Conservation (phyloP, 176 grass and related monocot species). For the Panicum miliaceum region DNA sequence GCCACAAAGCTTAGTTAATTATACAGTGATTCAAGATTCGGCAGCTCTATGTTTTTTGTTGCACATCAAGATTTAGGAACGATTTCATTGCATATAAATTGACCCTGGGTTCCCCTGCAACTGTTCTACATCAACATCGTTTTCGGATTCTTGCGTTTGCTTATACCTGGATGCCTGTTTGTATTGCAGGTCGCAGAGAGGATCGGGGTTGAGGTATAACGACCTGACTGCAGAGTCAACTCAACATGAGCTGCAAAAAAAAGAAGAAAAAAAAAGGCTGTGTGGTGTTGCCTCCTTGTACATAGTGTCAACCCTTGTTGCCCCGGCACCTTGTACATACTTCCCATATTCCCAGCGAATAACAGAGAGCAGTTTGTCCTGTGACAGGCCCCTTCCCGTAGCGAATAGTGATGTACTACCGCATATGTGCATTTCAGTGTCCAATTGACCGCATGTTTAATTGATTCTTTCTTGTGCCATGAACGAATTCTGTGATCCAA, state of each 20-base stretch:
- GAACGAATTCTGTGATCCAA: not conserved
- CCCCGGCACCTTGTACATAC: slow-evolving; percentile 49
- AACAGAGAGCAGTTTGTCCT: slow-evolving; percentile 5
- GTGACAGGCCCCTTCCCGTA: not conserved
- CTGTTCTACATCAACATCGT: not conserved
- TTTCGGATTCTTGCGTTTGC: not conserved
- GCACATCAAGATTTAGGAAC: not conserved
- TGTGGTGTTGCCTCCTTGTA: slow-evolving; percentile 24
- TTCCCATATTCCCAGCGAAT: slow-evolving; percentile 15
- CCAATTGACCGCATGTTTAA: not conserved
- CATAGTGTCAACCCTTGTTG: slow-evolving; percentile 37
- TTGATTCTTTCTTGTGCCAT: not conserved
- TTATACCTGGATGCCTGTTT: not conserved
- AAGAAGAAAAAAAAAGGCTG: not conserved
- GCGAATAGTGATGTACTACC: not conserved
- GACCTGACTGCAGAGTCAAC: not conserved
- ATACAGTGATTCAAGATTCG: not conserved
- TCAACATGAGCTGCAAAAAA: slow-evolving; percentile 19
- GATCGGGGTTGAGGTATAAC: slow-evolving; percentile 52
- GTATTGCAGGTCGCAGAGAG: slow-evolving; percentile 51
- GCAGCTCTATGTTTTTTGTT: not conserved
- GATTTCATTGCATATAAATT: not conserved
- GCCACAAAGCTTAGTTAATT: not conserved
- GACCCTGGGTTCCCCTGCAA: not conserved
- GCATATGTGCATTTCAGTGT: not conserved